These are phyloP conservation scores for Neobulgaria alba DNA, from an alignment of 2,329 filamentous ascomycete species.

Conservation along the genomic window DNA sequence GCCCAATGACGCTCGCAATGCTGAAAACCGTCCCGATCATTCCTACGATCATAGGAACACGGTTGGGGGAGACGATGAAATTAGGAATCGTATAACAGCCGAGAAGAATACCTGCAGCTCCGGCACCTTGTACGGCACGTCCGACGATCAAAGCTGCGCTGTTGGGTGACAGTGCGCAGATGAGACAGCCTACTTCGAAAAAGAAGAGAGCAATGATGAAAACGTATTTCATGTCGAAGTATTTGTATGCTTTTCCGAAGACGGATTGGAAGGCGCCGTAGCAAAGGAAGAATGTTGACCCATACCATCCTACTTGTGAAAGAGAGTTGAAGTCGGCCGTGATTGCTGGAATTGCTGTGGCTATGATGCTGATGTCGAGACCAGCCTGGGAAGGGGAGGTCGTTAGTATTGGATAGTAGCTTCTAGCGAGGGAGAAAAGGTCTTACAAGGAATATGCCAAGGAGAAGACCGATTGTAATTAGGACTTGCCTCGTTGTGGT, in stretches of 20 bases:
- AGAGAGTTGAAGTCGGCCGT: conserved; percentile 42
- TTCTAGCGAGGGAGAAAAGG: no score
- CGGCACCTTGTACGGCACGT: conserved; percentile 18
- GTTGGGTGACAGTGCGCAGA: conserved; percentile 18
- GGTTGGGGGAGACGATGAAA: no score
- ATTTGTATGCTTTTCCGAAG: conserved; percentile 14
- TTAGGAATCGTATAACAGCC: no score
- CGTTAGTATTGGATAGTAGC: no score
- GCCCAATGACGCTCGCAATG: conserved; percentile 20
- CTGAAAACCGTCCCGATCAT: no score
- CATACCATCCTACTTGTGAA: conserved; percentile 48
- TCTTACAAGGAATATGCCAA: no score
- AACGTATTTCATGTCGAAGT: conserved; percentile 16
- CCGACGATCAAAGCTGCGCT: conserved; percentile 21
- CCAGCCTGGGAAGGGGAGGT: no score
- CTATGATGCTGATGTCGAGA: conserved; percentile 18
- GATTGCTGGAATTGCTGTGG: conserved; percentile 38
- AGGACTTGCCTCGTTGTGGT: no score
- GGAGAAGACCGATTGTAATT: no score
- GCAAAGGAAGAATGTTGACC: conserved; percentile 38
- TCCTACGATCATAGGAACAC: no score
- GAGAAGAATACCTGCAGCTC: conserved; percentile 12
- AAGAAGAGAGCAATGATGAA: conserved; percentile 14
- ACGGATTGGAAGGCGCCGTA: conserved; percentile 23
- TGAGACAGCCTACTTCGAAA: conserved; percentile 19